Evolutionary conservation across 164 flowering plant species (phyloP).

Genomic region (Houttuynia cordata): DNA sequence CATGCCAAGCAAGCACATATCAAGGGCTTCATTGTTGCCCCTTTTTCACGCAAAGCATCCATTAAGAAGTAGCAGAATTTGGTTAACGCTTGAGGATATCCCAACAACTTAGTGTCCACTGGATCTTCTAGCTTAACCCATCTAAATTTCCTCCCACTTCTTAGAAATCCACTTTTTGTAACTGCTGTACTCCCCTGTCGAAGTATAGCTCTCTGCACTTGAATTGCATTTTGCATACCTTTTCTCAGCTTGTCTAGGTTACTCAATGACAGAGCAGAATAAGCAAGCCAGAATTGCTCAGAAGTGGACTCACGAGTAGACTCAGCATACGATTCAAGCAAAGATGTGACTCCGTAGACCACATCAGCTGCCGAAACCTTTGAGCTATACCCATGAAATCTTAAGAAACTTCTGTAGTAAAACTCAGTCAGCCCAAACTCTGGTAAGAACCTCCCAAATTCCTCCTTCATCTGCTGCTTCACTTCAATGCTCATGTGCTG

Average conservation of each 20-base stretch:
- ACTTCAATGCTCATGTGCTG: conserved; percentile 84
- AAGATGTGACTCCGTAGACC: conserved; percentile 82
- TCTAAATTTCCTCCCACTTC: conserved; percentile 86
- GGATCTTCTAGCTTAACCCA: conserved; percentile 95
- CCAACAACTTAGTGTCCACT: conserved; percentile 60
- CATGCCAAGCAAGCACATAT: conserved; percentile 72
- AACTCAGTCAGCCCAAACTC: conserved; percentile 84
- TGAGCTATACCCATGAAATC: conserved; percentile 85
- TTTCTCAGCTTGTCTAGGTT: conserved; percentile 60
- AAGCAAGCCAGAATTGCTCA: conserved; percentile 72
- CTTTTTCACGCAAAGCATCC: too few species aligned
- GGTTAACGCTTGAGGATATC: conserved; percentile 88
- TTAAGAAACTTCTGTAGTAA: conserved; percentile 76
- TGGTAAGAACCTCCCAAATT: conserved; percentile 73
- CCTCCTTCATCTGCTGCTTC: conserved; percentile 75
- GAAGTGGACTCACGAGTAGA: conserved; percentile 60
- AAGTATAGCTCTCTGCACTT: conserved; percentile 67
- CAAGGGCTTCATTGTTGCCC: conserved; percentile 88
- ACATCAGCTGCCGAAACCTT: conserved; percentile 96
- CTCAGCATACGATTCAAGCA: conserved; percentile 63
- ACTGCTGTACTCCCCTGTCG: conserved; percentile 93
- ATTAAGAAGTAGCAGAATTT: too few species aligned
- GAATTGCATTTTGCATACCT: too few species aligned
- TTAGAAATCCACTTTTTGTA: conserved; percentile 65
- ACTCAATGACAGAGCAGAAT: conserved; percentile 65